These are phyloP conservation scores for Lasiodiplodia sp. DNA, from an alignment of 2,329 filamentous ascomycete species.

Conservation along the genomic window DNA sequence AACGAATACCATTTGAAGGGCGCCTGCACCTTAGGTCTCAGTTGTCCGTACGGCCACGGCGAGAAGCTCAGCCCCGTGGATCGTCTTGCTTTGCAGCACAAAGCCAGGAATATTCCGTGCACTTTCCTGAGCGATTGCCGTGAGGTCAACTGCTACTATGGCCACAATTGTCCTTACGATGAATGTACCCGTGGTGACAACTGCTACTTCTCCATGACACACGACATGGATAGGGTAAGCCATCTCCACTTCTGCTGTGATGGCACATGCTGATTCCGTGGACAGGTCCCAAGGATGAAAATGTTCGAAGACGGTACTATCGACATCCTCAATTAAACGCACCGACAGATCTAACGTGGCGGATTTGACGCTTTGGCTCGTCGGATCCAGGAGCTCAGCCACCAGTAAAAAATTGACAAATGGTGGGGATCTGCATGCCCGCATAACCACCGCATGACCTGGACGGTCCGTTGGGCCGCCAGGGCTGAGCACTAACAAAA, in stretches of 20 bases:
- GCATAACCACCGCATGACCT: neutral
- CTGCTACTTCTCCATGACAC: slow-evolving; percentile 45
- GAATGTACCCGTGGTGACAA: slow-evolving; percentile 41
- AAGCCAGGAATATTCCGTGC: slow-evolving; percentile 44
- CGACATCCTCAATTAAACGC: slow-evolving; percentile 25
- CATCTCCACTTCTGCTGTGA: neutral
- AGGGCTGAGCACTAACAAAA: neutral
- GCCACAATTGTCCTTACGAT: slow-evolving; percentile 41
- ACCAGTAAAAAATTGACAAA: slow-evolving; percentile 10
- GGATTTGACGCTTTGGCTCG: neutral
- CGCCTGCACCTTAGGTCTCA: slow-evolving; percentile 41
- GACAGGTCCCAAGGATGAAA: slow-evolving; percentile 28
- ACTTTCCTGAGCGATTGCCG: slow-evolving; percentile 37
- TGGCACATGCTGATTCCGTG: neutral
- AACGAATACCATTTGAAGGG: slow-evolving; percentile 48
- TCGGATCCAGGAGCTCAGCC: neutral
- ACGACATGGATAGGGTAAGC: slow-evolving; percentile 43
- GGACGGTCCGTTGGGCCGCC: neutral
- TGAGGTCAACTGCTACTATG: slow-evolving; percentile 43
- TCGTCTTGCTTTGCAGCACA: slow-evolving; percentile 44
- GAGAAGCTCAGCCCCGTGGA: slow-evolving; percentile 42
- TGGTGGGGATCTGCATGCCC: neutral
- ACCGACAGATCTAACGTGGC: neutral
- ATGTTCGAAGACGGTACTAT: slow-evolving; percentile 29
- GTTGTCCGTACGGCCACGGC: slow-evolving; percentile 47